Base-by-base conservation (phyloP, 2,329 filamentous ascomycete genomes). In the Helotiales sp. region DNA sequence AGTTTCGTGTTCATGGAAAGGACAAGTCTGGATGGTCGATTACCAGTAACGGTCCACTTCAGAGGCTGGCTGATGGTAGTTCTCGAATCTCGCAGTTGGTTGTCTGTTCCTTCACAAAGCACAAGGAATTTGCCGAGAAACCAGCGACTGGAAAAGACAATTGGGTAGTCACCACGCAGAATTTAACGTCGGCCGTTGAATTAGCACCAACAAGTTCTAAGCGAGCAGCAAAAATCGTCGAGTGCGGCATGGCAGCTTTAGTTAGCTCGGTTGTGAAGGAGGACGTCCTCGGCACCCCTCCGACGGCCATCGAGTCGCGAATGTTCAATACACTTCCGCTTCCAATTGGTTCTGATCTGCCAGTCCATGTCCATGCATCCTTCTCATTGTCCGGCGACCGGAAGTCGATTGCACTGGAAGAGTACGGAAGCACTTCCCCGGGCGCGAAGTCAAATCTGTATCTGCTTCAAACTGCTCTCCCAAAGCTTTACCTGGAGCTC, bases 361-460 rank as follows among this genome's bases (percentile, higher is more conserved):
- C 75, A 2, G 69, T 77, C 2, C 70, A 75, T 24, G 52, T 77
- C n/a, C 74, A 77, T 52, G 75, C 72, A 28, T 75, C 72, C n/a
- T 78, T 78, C 52, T 68, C 61, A 13, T 70, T 78, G 10, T 74
- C 74, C 15, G 75, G 75, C 6, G 76, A 78, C 45, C 69, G 76
- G 13, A 69, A 68, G 34, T 73, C 73, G 2, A 67, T 78, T 10
- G 47, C 64, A 3, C 49, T 73, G 10, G 71, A 73, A 17, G 71
- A 72, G 6, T 32, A 65, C 50, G 62, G 66, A 10, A 47, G 59
- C 8, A 45, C 68, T 20, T 64, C 73, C 22, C 24, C 62, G n/a
- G 66, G 58, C 20, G 62, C 71, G 8, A 37, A 55, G 7, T 78
- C 73, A 72, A 78, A 78, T 24, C 28, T 32, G 11, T 71, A 70